Percentiles rank a stretch among this genome's conserved stretches.
phyloP scores from a whole-genome alignment of 1,139 yeast genomes.

The Magnusiomyces fungicola region DNA sequence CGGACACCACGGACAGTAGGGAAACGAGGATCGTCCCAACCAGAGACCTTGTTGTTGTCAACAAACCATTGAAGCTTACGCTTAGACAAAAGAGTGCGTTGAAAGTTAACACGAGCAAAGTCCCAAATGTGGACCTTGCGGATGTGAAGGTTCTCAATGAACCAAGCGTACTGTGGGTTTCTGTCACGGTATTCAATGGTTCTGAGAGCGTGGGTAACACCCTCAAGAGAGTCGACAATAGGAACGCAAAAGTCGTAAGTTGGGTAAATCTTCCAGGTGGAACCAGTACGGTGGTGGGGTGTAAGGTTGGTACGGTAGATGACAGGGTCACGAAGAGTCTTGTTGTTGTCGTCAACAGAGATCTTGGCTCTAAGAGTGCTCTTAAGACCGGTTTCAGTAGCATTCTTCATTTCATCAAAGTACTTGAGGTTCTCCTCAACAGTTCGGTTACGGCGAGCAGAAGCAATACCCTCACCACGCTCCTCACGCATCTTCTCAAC shows the following conservation, averaged over 20 bases:
- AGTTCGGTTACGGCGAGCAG: slow-evolving; percentile 57
- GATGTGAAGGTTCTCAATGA: slow-evolving; percentile 67
- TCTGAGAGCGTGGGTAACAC: slow-evolving; percentile 94
- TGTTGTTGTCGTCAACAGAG: slow-evolving; percentile 81
- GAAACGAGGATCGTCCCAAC: slow-evolving; percentile 99
- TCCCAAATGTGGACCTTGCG: slow-evolving; percentile 97
- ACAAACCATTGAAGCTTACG: slow-evolving; percentile 98
- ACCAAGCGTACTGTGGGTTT: slow-evolving; percentile 96
- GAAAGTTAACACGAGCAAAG: slow-evolving; percentile 92
- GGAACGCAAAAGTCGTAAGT: slow-evolving; percentile 98
- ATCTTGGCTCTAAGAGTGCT: slow-evolving; percentile 94
- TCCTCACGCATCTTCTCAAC: slow-evolving; percentile 94
- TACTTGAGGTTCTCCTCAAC: slow-evolving; percentile 83
- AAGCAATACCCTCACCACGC: slow-evolving; percentile 93
- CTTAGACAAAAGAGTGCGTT: slow-evolving; percentile 88
- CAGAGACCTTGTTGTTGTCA: slow-evolving; percentile 72
- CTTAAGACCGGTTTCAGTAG: slow-evolving; percentile 82
- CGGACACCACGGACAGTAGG: slow-evolving; percentile 98
- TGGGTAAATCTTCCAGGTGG: slow-evolving; percentile 90
- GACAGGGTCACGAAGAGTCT: slow-evolving; percentile 94
- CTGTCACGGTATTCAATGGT: slow-evolving; percentile 98
- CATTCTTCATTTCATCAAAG: slow-evolving; percentile 87
- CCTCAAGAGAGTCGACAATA: slow-evolving; percentile 87
- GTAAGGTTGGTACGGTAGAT: slow-evolving; percentile 92
- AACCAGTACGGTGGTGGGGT: slow-evolving; percentile 95